phyloP scores from a whole-genome alignment of 129 eudicot species.

The sunflower (Helianthus annuus) region HanXRQr2.0-SUNRISE NC_035442.2:13535813-13536312 shows the following conservation, averaged over 20 bases:
- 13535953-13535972: constrained; percentile 60
- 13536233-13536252: background rate
- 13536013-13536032: constrained; percentile 74
- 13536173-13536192: no score
- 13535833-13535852: constrained; percentile 86
- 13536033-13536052: constrained; percentile 83
- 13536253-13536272: constrained; percentile 2
- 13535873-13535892: constrained; percentile 87
- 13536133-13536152: constrained; percentile 82
- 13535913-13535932: constrained; percentile 80
- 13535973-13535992: constrained; percentile 40
- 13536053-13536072: constrained; percentile 73
- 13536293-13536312: background rate
- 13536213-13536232: background rate
- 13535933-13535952: constrained; percentile 85
- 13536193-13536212: constrained; percentile 1
- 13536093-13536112: constrained; percentile 90
- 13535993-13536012: constrained; percentile 44
- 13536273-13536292: background rate
- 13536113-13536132: constrained; percentile 92
- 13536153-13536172: constrained; percentile 39
- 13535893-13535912: constrained; percentile 70
- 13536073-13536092: constrained; percentile 67
- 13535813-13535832: constrained; percentile 84
- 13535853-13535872: constrained; percentile 86